Conservation (phyloP, 768 basidiomycete genomes). For the Solioccasus polychromus region DNA sequence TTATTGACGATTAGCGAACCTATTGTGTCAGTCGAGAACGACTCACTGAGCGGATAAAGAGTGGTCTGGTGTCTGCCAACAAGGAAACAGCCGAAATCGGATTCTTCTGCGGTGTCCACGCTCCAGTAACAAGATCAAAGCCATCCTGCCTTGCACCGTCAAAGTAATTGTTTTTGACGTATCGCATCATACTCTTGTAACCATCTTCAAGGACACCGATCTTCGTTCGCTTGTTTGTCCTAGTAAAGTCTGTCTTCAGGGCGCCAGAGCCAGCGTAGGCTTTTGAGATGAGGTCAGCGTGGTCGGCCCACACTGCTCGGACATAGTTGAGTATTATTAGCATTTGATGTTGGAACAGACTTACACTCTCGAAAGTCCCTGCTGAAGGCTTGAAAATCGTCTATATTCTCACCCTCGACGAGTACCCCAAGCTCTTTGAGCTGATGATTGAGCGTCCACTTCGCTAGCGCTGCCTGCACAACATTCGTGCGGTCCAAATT, state of each 20-base stretch:
- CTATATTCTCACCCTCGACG: slow-evolving; percentile 65
- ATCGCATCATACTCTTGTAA: slow-evolving; percentile 77
- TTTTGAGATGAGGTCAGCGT: slow-evolving; percentile 84
- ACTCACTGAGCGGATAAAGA: slow-evolving; percentile 79
- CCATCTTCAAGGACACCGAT: slow-evolving; percentile 84
- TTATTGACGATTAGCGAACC: slow-evolving; percentile 31
- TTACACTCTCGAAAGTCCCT: slow-evolving; percentile 84
- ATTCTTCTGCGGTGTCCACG: slow-evolving; percentile 81
- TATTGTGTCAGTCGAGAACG: not conserved
- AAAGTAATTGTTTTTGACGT: slow-evolving; percentile 94
- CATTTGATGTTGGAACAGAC: slow-evolving; percentile 21
- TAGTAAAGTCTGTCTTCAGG: slow-evolving; percentile 93
- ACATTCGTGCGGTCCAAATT: slow-evolving; percentile 96
- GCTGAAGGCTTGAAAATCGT: slow-evolving; percentile 78
- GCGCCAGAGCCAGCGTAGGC: slow-evolving; percentile 97
- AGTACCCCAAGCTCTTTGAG: slow-evolving; percentile 72
- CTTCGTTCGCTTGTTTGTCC: slow-evolving; percentile 85
- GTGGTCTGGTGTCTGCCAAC: slow-evolving; percentile 75
- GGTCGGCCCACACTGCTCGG: slow-evolving; percentile 90
- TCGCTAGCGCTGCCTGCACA: slow-evolving; percentile 87
- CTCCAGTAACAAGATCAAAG: slow-evolving; percentile 90
- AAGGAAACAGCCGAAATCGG: slow-evolving; percentile 68
- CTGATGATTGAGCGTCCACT: slow-evolving; percentile 78
- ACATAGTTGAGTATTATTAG: slow-evolving; percentile 7
- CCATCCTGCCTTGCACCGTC: slow-evolving; percentile 94